Evolutionary conservation across 2,329 filamentous ascomycete species (phyloP).

Genomic region (Botrytis fabae): DNA sequence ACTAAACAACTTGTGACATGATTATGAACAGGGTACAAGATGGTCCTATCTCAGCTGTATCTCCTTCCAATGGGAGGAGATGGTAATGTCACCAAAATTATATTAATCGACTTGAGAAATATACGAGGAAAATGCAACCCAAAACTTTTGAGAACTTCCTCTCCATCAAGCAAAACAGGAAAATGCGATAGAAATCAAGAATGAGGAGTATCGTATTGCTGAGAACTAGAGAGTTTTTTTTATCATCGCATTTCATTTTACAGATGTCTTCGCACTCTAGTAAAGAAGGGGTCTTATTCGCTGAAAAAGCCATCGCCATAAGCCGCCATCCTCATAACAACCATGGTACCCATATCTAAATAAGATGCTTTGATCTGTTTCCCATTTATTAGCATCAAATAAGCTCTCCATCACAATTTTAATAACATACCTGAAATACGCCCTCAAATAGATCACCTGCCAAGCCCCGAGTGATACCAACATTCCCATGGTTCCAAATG

Average conservation of each 20-base stretch:
- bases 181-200: background rate
- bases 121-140: background rate
- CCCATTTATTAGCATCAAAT: conserved; percentile 27
- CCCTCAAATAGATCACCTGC: conserved; percentile 97
- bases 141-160: background rate
- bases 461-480: conserved; percentile 85
- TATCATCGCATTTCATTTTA: conserved; percentile 31
- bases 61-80: background rate
- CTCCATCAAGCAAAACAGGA: background rate
- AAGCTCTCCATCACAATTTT: conserved; percentile 6
- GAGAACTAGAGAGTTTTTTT: background rate
- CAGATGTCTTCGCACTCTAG: conserved; percentile 35
- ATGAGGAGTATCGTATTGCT: background rate
- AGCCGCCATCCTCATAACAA: conserved; percentile 20
- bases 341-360: conserved; percentile 46
- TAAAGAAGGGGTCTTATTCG: conserved; percentile 33
- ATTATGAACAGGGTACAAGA: too few species aligned
- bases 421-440: conserved; percentile 78
- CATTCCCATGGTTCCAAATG: conserved; percentile 88
- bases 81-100: background rate
- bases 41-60: background rate
- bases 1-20: background rate
- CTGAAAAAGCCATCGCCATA: conserved; percentile 24
- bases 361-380: conserved; percentile 66
- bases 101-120: background rate